Evolutionary conservation across 257 asterid species (phyloP).

Genomic region (Przewalskia tangutica): DNA sequence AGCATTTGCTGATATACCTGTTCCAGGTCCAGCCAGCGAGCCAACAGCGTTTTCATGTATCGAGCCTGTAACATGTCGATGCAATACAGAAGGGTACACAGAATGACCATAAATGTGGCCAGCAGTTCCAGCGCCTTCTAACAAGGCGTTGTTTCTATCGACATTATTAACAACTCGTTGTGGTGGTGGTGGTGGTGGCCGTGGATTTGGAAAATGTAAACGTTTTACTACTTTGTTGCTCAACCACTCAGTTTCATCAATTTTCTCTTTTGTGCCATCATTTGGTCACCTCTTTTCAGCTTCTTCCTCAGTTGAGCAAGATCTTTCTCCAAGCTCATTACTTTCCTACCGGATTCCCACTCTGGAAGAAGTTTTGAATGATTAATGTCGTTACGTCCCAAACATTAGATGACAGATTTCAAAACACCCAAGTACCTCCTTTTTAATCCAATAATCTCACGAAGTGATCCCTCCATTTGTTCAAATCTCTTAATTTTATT

Average conservation of each 20-base stretch:
- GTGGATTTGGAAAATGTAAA: slow-evolving; percentile 25
- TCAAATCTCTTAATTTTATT: neutral
- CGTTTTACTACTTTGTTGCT: slow-evolving; percentile 42
- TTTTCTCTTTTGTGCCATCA: slow-evolving; percentile 45
- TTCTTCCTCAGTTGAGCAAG: slow-evolving; percentile 11
- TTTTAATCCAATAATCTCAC: slow-evolving; percentile 49
- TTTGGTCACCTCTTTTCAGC: slow-evolving; percentile 7
- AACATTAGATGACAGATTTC: slow-evolving; percentile 42
- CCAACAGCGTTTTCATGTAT: neutral
- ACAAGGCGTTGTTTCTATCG: neutral
- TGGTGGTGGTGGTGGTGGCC: slow-evolving; percentile 24
- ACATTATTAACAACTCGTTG: slow-evolving; percentile 10
- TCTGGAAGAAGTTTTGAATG: slow-evolving; percentile 47
- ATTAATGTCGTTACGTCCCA: slow-evolving; percentile 56
- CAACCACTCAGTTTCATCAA: slow-evolving; percentile 28
- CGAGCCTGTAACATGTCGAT: neutral
- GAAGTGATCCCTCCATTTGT: slow-evolving; percentile 19
- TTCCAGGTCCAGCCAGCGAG: neutral
- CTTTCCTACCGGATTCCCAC: slow-evolving; percentile 54
- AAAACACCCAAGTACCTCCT: slow-evolving; percentile 42
- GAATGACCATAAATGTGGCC: neutral
- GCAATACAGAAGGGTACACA: neutral
- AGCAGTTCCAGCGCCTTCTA: neutral
- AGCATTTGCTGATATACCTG: neutral
- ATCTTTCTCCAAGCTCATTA: slow-evolving; percentile 41